Conservation (phyloP, 352 stramenopile genomes). For the Globisporangium barbulae region DNA sequence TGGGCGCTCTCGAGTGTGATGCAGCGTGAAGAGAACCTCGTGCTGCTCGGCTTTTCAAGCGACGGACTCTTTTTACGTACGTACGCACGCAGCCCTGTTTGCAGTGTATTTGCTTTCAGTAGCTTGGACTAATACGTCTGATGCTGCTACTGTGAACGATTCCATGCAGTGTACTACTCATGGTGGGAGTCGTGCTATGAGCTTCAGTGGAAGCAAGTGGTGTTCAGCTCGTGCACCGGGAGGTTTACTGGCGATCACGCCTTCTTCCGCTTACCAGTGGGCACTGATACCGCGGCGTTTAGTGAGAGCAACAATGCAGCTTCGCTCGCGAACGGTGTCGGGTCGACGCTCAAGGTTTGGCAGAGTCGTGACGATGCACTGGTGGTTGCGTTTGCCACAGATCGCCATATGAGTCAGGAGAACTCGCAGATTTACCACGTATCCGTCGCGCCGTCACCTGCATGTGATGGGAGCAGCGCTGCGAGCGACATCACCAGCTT, state of each 20-base stretch:
- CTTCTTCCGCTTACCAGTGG: conserved; percentile 6
- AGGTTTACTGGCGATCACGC: background rate
- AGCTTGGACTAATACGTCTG: background rate
- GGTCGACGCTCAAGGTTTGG: conserved; percentile 47
- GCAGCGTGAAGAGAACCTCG: conserved; percentile 33
- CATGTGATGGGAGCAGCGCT: conserved; percentile 10
- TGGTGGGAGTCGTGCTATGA: conserved; percentile 31
- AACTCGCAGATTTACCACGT: conserved; percentile 30
- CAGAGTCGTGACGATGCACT: conserved; percentile 48
- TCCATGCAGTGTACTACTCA: conserved; percentile 46
- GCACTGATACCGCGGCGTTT: background rate
- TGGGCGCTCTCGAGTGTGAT: conserved; percentile 33
- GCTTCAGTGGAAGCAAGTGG: conserved; percentile 47
- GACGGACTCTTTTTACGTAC: conserved; percentile 60
- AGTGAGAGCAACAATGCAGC: background rate
- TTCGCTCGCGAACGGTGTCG: conserved; percentile 9
- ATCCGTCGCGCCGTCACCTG: conserved; percentile 39
- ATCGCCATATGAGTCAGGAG: conserved; percentile 23
- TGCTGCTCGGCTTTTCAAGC: conserved; percentile 67
- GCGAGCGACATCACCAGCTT: conserved; percentile 23
- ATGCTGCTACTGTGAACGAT: background rate
- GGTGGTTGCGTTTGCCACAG: conserved; percentile 39
- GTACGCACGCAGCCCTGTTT: too few species aligned
- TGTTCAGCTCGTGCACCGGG: conserved; percentile 8
- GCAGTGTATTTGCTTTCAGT: too few species aligned